Base-by-base conservation (phyloP, 2,329 filamentous ascomycete genomes). In the Pseudogymnoascus sp. region DNA sequence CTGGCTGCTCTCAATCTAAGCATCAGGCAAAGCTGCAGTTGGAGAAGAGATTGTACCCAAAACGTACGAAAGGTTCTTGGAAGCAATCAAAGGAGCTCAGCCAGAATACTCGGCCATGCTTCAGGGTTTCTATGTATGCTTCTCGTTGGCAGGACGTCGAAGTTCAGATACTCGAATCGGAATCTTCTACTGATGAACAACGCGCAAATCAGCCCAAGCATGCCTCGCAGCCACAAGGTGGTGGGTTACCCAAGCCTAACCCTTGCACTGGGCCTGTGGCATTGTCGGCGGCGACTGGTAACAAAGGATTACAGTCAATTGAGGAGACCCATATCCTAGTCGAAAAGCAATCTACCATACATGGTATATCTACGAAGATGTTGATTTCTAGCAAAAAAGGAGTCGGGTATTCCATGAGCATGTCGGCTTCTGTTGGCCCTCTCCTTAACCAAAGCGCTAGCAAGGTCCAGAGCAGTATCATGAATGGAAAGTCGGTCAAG, bases 21-120 rank as follows among this genome's bases (percentile, higher is more conserved):
- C 49, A 55, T 55, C 49, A 55, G 28, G 49, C 49, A 55, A 55
- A 55, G 28, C 49, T 55, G 49, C 49, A 55, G 9, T n/a, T 55
- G 9, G 49, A 55, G 49, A 55, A 55, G 25, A 55, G 49, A 6
- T 55, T 55, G 18, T 55, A 55, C 9, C 49, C 49, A 55, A 55
- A 55, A 12, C 49, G 49, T 12, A 28, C 49, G 14, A 55, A 55
- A 25, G 21, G n/a, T n/a, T 55, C 49, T 18, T 55, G 49, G 49
- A 55, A 55, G 49, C 49, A 55, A 55, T 21, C 49, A 8, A 55
- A 55, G 16, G 49, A 55, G 5, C 3, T 33, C 49, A 55, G n/a
- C 25, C 25, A 31, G 18, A 18, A 18, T 3, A 33, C 28, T 14
- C 49, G 49, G 25, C 49, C 49, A 18, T 33, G 49, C 28, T 55